Evolutionary conservation across 371 early-diverging fungal genomes (phyloP), one percentile per base, ranked within the genome.

Genomic region (Mucor racemosus): DNA sequence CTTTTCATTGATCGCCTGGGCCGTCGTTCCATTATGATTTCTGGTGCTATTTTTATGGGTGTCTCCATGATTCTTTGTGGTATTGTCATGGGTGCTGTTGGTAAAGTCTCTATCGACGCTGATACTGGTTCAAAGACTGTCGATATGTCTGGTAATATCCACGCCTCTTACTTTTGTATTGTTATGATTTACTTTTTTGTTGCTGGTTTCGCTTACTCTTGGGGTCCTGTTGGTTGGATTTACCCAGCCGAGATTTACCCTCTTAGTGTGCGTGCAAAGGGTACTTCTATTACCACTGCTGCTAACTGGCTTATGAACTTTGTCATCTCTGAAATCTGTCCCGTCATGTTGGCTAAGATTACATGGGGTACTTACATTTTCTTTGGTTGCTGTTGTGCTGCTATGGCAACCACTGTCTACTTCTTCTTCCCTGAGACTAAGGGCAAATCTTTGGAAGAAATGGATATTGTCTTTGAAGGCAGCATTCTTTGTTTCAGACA

Each of bases 221-320:
- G 84, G 84, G 84, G 84, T 56, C 84, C 84, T 53, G 71, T 74
- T 67, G 80, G 80, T 41, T 83, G 84, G 84, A 74, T 83, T 35
- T 80, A 88, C 71, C 89, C 88, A 64, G 86, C 89, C 53, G 92
- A 91, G 72, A 87, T 91, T 75, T 90, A 68, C 68, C 81, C 84
- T 65, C 69, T 81, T 9, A 71, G 74, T 36, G 67, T 84, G 17
- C 84, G 84, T 75, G 76, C 84, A 64, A 79, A 79, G 76, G 80
- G 76, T 69, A 78, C 76, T 21, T 79, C 80, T 36, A 58, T 81
- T 60, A 74, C 85, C 34, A 92, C 91, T 26, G 84, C 89, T 73
- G 83, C 89, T 69, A 90, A 90, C 84, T 92, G 89, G 89, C 67
- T 78, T 41, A 78, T 76, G 72, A 86, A 86, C 78, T 80, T 79